Conservation (phyloP, 2,329 filamentous ascomycete species). For the Tolypocladium paradoxum region DNA sequence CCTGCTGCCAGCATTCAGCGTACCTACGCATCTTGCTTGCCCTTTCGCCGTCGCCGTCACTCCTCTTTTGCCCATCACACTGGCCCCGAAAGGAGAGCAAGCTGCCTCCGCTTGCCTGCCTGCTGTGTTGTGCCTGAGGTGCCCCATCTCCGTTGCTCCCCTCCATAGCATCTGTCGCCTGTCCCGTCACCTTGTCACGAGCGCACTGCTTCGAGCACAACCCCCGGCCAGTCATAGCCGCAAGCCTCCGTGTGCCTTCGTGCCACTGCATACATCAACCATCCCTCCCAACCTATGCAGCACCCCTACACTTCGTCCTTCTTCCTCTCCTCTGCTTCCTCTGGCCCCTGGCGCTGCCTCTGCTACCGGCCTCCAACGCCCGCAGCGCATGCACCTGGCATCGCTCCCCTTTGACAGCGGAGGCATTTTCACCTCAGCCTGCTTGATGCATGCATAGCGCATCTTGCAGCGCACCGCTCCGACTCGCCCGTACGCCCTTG, state of each 20-base stretch:
- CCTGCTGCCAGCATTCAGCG: background rate
- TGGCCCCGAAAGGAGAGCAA: background rate
- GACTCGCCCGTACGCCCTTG: slow-evolving; percentile 1
- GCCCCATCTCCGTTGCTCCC: background rate
- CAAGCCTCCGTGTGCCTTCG: background rate
- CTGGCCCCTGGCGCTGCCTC: background rate
- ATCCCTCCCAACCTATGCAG: background rate
- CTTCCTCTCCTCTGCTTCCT: background rate
- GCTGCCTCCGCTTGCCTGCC: background rate
- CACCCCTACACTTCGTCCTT: background rate
- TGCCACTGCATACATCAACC: slow-evolving; percentile 1
- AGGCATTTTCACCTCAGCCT: slow-evolving; percentile 4
- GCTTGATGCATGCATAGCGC: slow-evolving; percentile 4
- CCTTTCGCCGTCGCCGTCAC: background rate
- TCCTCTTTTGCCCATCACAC: background rate
- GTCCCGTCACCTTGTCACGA: slow-evolving; percentile 2
- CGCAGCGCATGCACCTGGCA: background rate
- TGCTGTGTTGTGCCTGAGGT: background rate
- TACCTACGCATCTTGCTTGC: background rate
- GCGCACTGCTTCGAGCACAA: background rate
- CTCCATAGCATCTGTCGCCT: background rate
- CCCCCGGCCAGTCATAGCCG: background rate
- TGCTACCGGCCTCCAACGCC: background rate
- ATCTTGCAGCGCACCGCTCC: slow-evolving; percentile 2
- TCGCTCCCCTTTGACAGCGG: background rate